Evolutionary conservation across 768 basidiomycete genomes (phyloP), one percentile per base, ranked within the genome.

Genomic region (Pleurotus tuber-regium): DNA sequence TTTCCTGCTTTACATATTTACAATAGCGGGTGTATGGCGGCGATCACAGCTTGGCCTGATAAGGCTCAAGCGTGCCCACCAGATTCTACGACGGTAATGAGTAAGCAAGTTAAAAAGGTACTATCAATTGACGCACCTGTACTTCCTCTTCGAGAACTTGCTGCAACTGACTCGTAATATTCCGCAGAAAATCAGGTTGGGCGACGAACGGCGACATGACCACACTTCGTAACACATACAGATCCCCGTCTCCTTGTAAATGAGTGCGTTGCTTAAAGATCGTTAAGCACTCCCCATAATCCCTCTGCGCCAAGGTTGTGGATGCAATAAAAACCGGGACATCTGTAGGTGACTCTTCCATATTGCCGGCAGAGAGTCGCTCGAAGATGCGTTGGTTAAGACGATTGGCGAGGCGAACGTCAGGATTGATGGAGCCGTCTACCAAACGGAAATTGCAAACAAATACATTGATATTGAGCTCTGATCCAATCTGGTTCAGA

Each of bases 381-480:
- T 73, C 62, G 59, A 68, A 73, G 43, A 78, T 66, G 14, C 66
- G 60, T 4, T 55, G 56, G 51, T 75, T 75, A 10, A 78, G 61
- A 44, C 62, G 59, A 46, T 75, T 77, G 4, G 76, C 74, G 51
- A 73, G 71, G 24, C 54, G 64, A 50, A 76, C 59, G 56, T 72
- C 71, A 18, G 57, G 54, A 61, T 72, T 76, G 36, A 61, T 30
- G 26, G 42, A 48, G 29, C 65, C 71, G 43, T 66, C 59, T 40
- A 33, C 24, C 28, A 67, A 51, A 16, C 65, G 61, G 63, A 76
- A 75, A 61, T 78, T 76, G 62, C 67, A 68, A 2, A 69, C 66
- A 50, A 77, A 78, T 2, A 69, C 63, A 51, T 76, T 75, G 63
- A 78, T 74, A 44, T 61, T 66, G 50, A 78, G 66, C 54, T 77